Base-by-base conservation (phyloP, 192 early-diverging fungal genomes). In the Coemansia sp. region DNA sequence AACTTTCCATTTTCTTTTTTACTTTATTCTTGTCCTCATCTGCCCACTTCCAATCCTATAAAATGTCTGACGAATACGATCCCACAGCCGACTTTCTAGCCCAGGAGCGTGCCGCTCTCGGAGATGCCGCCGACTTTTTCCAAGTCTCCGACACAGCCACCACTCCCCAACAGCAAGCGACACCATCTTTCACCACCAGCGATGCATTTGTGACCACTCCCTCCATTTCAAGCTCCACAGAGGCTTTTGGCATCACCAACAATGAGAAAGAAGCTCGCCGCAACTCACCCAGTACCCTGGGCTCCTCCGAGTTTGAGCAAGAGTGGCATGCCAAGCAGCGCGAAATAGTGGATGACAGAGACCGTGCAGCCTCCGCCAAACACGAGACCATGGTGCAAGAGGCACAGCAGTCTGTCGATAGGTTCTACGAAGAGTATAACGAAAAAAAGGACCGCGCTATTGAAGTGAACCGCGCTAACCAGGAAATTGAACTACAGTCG, bases 341-440 rank as follows among this genome's bases (percentile, higher is more conserved):
- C 22, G 74, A 77, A 19, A 64, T 69, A 0, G 80, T 92, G 29
- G 72, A 56, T 19, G 77, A 84, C 29, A 86, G 89, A 53, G 90
- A 92, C 66, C 73, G 72, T 22, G 60, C 48, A 17, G 76, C 85
- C 11, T 67, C 80, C 37, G 55, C 53, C 0, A 84, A 80, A 46
- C 84, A 86, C 43, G 78, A 79, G 52, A 83, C 85, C 54, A 85
- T 84, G 1, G 74, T 90, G 6, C 58, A 77, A 11, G 73, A 82
- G 56, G 90, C 90, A 17, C 77, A 80, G 38, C 81, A 84, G 35
- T 81, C 83, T 17, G 85, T 92, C 62, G 90, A 92, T 64, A 80
- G 82, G 60, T 92, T 90, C 67, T 92, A 92, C 62, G 87, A 87
- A 44, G 90, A 90, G 55, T 92, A 92, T 41, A 92, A 92, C 44